A percentile compares a stretch with the other conserved stretches of the same genome.
Conservation (phyloP, 2,329 filamentous ascomycete species). For the Acrocalymma vagum region DNA sequence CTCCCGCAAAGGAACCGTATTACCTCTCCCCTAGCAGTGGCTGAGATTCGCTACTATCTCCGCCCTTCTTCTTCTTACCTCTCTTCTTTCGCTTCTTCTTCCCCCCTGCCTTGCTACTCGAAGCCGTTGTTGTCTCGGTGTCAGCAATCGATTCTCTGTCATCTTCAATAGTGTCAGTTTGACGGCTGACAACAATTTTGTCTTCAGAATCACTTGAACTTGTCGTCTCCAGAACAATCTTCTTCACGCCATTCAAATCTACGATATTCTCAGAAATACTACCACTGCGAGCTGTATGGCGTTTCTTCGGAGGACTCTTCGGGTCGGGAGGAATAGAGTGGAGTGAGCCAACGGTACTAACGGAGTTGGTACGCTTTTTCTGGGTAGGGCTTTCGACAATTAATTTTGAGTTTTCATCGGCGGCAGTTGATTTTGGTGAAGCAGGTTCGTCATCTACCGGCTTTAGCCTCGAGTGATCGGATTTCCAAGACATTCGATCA, state of each 20-base stretch:
- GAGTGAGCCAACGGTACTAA: conserved; percentile 45
- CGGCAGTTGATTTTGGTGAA: conserved; percentile 34
- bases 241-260: conserved; percentile 76
- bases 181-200: conserved; percentile 20
- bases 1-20: conserved; percentile 2
- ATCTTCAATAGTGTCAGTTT: conserved; percentile 32
- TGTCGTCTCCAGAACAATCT: conserved; percentile 77
- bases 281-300: conserved; percentile 70
- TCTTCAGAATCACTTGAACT: conserved; percentile 59
- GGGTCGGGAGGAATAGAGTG: conserved; percentile 33
- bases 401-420: conserved; percentile 23
- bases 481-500: conserved; percentile 40
- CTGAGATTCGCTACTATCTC: conserved; percentile 38
- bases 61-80: conserved; percentile 48
- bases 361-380: conserved; percentile 27
- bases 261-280: conserved; percentile 83
- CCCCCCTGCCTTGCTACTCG: conserved; percentile 27
- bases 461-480: conserved; percentile 23
- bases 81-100: conserved; percentile 50
- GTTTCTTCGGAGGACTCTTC: conserved; percentile 38
- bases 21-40: conserved; percentile 36
- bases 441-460: conserved; percentile 22
- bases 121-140: conserved; percentile 16
- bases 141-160: conserved; percentile 19
- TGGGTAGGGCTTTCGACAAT: conserved; percentile 24